A percentile compares a stretch with the other conserved stretches of the same genome.
Conservation (phyloP, 768 basidiomycete species). For the Rhodotorula kratochvilovae region DNA sequence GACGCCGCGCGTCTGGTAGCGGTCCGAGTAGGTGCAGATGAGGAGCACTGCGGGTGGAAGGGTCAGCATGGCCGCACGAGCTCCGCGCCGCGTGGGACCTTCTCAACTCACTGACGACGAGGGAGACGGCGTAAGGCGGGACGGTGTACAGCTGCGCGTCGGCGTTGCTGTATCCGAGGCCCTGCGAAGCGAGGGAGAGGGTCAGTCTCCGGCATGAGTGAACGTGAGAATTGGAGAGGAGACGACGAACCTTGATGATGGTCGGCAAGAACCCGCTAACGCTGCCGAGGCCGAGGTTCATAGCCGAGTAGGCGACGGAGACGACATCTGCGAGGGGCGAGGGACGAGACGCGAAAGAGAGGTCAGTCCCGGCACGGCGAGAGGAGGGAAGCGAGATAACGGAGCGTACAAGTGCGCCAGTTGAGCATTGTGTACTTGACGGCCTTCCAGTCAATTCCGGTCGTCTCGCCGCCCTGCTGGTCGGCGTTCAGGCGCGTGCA, state of each 20-base stretch:
- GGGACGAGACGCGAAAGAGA: background rate
- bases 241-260: constrained; percentile 8
- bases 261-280: constrained; percentile 17
- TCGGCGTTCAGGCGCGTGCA: constrained; percentile 47
- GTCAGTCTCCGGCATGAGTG: background rate
- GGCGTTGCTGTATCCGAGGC: constrained; percentile 44
- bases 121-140: constrained; percentile 49
- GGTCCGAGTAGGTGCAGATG: constrained; percentile 34
- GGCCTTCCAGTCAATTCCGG: constrained; percentile 47
- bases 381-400: too few species aligned
- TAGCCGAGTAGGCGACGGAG: constrained; percentile 41
- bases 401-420: constrained; percentile 45
- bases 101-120: constrained; percentile 33
- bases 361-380: background rate
- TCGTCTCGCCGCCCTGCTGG: constrained; percentile 18
- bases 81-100: background rate
- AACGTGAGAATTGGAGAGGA: constrained; percentile 17
- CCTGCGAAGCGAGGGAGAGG: constrained; percentile 20
- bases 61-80: background rate
- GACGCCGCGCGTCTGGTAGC: constrained; percentile 26
- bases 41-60: constrained; percentile 7
- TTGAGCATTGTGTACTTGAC: constrained; percentile 47
- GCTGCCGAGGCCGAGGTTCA: constrained; percentile 45
- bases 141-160: constrained; percentile 47
- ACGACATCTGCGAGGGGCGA: constrained; percentile 15